Conservation (phyloP, 805 yeast species). For the Cyberlindnera euphorbiae region DNA sequence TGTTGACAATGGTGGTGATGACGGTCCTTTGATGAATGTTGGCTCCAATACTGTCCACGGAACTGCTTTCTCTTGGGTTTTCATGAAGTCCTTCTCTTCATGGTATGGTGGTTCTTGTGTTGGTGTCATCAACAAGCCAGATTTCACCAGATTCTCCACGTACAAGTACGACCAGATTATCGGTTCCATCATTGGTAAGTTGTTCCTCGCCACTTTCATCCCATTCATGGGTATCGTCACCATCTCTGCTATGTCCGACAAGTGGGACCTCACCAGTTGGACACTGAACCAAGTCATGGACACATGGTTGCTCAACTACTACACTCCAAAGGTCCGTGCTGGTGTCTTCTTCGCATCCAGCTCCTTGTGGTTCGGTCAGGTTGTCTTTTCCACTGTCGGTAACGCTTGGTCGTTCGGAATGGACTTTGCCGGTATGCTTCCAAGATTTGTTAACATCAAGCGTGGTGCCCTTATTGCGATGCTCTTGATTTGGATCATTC, state of each 20-base stretch:
- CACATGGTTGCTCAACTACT: constrained; percentile 33
- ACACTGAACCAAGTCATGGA: constrained; percentile 31
- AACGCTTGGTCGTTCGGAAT: constrained; percentile 29
- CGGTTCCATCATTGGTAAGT: constrained; percentile 28
- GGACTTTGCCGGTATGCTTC: constrained; percentile 23
- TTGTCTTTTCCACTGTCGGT: constrained; percentile 13
- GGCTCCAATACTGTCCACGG: constrained; percentile 9
- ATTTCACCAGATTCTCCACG: constrained; percentile 34
- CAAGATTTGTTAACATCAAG: constrained; percentile 27
- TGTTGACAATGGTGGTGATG: constrained; percentile 18
- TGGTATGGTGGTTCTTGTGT: constrained; percentile 37
- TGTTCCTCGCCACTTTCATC: constrained; percentile 31
- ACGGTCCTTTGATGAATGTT: constrained; percentile 9
- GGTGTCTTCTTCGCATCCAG: constrained; percentile 34
- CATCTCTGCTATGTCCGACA: constrained; percentile 30
- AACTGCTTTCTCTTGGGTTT: constrained; percentile 30
- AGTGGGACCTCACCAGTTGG: constrained; percentile 34
- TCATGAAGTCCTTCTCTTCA: constrained; percentile 34
- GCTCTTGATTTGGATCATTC: constrained; percentile 29
- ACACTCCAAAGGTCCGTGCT: constrained; percentile 32
- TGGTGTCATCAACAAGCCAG: constrained; percentile 35
- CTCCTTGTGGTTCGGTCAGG: constrained; percentile 4
- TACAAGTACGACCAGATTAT: constrained; percentile 20
- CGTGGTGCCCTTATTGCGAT: constrained; percentile 31
- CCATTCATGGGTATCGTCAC: constrained; percentile 36